A percentile compares a stretch with the other conserved stretches of the same genome.
Evolutionary conservation across 805 yeast genomes (phyloP).

Genomic region (Saccharomycopsis sp.): DNA sequence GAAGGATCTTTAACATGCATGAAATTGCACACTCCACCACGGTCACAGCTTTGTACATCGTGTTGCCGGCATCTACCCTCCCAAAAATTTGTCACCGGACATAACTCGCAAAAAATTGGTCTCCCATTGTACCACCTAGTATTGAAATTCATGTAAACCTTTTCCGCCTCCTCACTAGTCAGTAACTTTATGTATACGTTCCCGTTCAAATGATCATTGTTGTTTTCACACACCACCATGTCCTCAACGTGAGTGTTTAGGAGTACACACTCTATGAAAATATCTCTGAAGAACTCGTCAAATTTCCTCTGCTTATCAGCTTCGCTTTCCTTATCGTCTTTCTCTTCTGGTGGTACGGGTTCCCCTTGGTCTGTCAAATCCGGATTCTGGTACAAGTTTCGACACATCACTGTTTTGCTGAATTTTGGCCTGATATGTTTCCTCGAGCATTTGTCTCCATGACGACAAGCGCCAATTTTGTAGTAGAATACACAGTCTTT

Average conservation of each 20-base stretch:
- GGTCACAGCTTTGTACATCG: conserved; percentile 54
- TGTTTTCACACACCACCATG: conserved; percentile 75
- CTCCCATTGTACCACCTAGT: conserved; percentile 74
- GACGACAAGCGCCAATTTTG: conserved; percentile 89
- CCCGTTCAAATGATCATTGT: conserved; percentile 75
- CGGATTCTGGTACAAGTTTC: conserved; percentile 62
- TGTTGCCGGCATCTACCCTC: conserved; percentile 75
- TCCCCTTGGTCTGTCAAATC: conserved; percentile 27
- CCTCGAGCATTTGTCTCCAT: conserved; percentile 81
- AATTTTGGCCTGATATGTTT: conserved; percentile 58
- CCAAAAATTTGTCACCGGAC: conserved; percentile 63
- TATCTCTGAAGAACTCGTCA: conserved; percentile 62
- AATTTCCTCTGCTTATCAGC: conserved; percentile 40
- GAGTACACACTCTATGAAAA: conserved; percentile 53
- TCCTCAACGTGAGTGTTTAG: conserved; percentile 46
- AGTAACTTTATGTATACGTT: conserved; percentile 70
- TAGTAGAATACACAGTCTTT: conserved; percentile 42
- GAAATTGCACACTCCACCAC: conserved; percentile 82
- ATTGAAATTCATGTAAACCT: conserved; percentile 57
- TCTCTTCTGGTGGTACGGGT: conserved; percentile 1
- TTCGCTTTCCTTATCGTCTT: conserved; percentile 25
- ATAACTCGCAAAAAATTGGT: conserved; percentile 74
- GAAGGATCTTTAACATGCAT: conserved; percentile 68
- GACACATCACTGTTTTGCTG: conserved; percentile 58
- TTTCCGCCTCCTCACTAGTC: conserved; percentile 48